These are phyloP conservation scores for Dysphania ambrosioides DNA, from an alignment of 148 eudicot species.

Conservation along the genomic window DNA sequence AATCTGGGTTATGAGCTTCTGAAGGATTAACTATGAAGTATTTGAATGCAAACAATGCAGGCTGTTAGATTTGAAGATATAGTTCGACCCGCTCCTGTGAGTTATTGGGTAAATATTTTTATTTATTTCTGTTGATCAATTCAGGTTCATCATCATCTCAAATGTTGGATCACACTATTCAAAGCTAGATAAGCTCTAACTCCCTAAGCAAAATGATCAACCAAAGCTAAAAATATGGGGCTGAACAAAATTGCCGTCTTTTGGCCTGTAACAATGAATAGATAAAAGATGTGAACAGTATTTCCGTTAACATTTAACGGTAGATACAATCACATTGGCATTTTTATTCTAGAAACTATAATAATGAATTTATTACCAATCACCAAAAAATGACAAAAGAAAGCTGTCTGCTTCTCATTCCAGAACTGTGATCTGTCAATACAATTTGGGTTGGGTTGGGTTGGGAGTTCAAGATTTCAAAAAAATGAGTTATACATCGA, in stretches of 20 bases:
- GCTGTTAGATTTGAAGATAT: not conserved
- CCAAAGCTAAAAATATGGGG: not conserved
- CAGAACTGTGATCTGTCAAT: not conserved
- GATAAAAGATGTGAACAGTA: no score
- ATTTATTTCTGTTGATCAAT: not conserved
- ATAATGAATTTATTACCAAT: not conserved
- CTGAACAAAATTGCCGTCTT: no score
- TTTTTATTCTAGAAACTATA: not conserved
- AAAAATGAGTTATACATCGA: conserved; percentile 44
- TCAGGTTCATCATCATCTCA: not conserved
- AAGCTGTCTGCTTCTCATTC: not conserved
- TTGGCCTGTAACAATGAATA: no score
- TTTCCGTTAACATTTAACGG: not conserved
- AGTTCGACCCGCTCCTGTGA: not conserved
- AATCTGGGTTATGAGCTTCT: not conserved
- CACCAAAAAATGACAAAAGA: not conserved
- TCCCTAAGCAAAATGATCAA: no score
- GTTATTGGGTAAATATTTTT: not conserved
- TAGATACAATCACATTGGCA: not conserved
- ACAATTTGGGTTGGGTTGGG: not conserved
- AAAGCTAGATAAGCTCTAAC: no score
- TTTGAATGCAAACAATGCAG: not conserved
- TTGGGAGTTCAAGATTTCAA: not conserved
- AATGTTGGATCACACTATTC: no score
- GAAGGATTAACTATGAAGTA: no score